A percentile compares a stretch with the other conserved stretches of the same genome.
Evolutionary conservation across 1,284 basidiomycete genomes (phyloP).

Genomic region (Trichosporon coremiiforme): DNA sequence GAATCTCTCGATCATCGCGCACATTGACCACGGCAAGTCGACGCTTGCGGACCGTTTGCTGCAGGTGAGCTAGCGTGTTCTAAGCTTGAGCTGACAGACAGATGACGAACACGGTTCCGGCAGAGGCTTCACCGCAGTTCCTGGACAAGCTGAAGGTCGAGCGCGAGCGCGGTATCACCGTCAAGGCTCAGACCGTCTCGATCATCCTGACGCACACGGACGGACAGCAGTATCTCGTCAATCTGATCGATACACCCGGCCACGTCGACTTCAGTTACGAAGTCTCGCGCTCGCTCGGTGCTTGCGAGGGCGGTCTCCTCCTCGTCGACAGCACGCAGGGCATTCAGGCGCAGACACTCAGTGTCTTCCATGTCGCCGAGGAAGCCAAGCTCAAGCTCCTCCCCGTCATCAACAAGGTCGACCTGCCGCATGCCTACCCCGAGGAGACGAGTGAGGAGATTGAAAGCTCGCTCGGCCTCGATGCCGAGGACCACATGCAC

Average conservation of each 20-base stretch:
- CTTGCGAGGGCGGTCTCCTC: conserved; percentile 89
- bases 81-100: conserved; percentile 49
- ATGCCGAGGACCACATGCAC: conserved; percentile 69
- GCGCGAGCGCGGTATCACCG: conserved; percentile 68
- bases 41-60: conserved; percentile 83
- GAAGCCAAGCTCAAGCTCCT: conserved; percentile 83
- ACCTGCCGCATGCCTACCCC: conserved; percentile 81
- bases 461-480: conserved; percentile 74
- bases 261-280: conserved; percentile 98
- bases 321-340: conserved; percentile 92
- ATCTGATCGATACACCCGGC: conserved; percentile 96
- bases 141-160: conserved; percentile 91
- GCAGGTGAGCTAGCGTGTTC: conserved; percentile 61
- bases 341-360: conserved; percentile 95
- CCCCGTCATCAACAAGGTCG: conserved; percentile 95
- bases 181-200: conserved; percentile 91
- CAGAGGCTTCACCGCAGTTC: conserved; percentile 71
- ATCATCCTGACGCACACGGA: conserved; percentile 71
- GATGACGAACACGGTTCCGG: conserved; percentile 83
- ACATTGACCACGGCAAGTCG: conserved; percentile 90
- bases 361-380: conserved; percentile 85
- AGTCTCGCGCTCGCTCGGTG: conserved; percentile 86
- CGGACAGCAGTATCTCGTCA: conserved; percentile 72
- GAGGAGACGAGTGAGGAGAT: conserved; percentile 78
- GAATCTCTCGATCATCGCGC: conserved; percentile 93